Base-by-base conservation (phyloP, 495 filamentous ascomycete species). In the Ascobolus immersus region DNA sequence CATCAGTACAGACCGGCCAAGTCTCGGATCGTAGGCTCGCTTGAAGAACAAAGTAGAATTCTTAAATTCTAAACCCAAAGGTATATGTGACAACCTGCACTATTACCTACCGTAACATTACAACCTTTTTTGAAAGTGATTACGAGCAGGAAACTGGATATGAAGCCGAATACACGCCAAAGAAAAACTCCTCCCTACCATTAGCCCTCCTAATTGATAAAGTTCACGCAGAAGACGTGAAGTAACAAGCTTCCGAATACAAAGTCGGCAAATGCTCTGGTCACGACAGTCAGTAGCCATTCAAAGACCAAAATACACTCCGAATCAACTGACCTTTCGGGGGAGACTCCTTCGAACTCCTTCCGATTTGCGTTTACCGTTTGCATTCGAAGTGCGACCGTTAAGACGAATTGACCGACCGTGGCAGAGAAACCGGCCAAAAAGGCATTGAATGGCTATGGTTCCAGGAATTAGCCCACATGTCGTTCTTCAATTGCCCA, bases 161-260 rank as follows among this genome's bases (percentile, higher is more conserved):
- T n/a, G n/a, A n/a, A n/a, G n/a, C n/a, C n/a, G n/a, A n/a, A n/a
- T n/a, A n/a, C n/a, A n/a, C n/a, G n/a, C n/a, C n/a, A n/a, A n/a
- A n/a, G n/a, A n/a, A n/a, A n/a, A n/a, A n/a, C n/a, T n/a, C n/a
- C n/a, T n/a, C n/a, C n/a, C n/a, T n/a, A n/a, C n/a, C n/a, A n/a
- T n/a, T n/a, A n/a, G n/a, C n/a, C n/a, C n/a, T n/a, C 44, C 56
- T 57, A 94, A 64, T 96, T 96, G 59, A 96, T 94, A 53, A 96
- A 96, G 60, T 96, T 94, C 44, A 93, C 73, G 56, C 86, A 96
- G 64, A 96, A 94, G 60, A 94, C 90, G 60, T 96, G 86, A 53
- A 96, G 56, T 47, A 96, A 76, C 52, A 96, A 47, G 50, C 80
- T 91, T 47, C 81, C 82, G 37, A 93, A 78, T 40, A 94, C 70